Percentiles rank a stretch among this genome's conserved stretches.
Evolutionary conservation across 139 green algal species (phyloP).

Genomic region (Closterium sp.): DNA sequence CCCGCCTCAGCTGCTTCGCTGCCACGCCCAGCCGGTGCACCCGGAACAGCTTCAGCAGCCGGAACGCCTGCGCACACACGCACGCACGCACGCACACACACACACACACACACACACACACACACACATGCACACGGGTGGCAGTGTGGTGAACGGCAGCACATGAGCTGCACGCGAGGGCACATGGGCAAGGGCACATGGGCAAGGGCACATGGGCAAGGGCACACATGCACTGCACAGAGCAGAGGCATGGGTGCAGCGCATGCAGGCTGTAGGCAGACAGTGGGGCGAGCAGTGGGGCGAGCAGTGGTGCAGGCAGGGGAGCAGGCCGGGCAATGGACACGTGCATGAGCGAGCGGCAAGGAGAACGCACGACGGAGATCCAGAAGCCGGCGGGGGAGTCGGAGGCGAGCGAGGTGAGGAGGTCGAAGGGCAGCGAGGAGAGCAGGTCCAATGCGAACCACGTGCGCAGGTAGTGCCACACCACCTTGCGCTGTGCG

Average conservation of each 20-base stretch:
- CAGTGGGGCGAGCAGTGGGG: too few species aligned
- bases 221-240: background rate
- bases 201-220: too few species aligned
- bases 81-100: too few species aligned
- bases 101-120: background rate
- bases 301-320: too few species aligned
- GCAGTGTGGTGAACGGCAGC: too few species aligned
- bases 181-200: too few species aligned
- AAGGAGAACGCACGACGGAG: background rate
- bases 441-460: background rate
- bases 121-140: too few species aligned
- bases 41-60: conserved; percentile 6
- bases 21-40: background rate
- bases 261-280: too few species aligned
- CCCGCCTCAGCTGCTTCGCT: background rate
- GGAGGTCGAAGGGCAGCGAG: conserved; percentile 5
- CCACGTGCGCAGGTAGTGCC: conserved; percentile 13
- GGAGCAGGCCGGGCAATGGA: too few species aligned
- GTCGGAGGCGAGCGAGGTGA: background rate
- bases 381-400: background rate
- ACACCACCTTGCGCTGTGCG: too few species aligned
- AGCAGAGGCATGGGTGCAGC: background rate
- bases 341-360: background rate
- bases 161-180: too few species aligned
- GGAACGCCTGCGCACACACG: background rate